Evolutionary conservation across 2,329 filamentous ascomycete species (phyloP).

Genomic region (Xylariaceae sp.): DNA sequence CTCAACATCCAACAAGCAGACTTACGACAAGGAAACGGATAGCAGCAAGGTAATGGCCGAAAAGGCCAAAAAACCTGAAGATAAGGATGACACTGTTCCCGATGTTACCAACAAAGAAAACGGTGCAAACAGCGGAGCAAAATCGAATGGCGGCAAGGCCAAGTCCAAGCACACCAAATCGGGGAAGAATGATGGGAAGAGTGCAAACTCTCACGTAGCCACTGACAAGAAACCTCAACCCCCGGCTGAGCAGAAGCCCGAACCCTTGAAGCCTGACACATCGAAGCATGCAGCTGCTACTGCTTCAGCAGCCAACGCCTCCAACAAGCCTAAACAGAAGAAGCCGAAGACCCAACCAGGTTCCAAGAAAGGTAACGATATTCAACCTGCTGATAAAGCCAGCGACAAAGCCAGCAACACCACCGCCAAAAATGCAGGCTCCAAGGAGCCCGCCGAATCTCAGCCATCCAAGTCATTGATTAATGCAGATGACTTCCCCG

Average conservation of each 20-base stretch:
- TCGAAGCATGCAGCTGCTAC: not conserved
- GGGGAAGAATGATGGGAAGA: not conserved
- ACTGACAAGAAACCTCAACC: not conserved
- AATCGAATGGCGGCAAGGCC: conserved; percentile 1
- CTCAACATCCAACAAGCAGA: too few species aligned
- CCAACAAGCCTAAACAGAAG: not conserved
- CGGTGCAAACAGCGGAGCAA: not conserved
- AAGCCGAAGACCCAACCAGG: not conserved
- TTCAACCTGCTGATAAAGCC: not conserved
- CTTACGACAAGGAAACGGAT: too few species aligned
- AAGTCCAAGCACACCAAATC: conserved; percentile 12
- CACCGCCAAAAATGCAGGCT: not conserved
- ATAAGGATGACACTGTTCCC: too few species aligned
- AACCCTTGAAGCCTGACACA: not conserved
- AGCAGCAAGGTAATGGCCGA: too few species aligned
- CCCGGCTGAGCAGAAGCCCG: not conserved
- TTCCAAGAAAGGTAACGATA: not conserved
- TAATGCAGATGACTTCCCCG: conserved; percentile 5
- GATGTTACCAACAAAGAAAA: too few species aligned
- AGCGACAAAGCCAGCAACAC: not conserved
- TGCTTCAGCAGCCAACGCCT: not conserved
- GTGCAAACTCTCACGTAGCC: not conserved
- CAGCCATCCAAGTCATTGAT: not conserved
- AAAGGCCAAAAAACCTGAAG: too few species aligned
- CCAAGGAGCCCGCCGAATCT: too few species aligned